Conservation (phyloP, 2,329 filamentous ascomycete species). For the Sclerotinia nivalis region DNA sequence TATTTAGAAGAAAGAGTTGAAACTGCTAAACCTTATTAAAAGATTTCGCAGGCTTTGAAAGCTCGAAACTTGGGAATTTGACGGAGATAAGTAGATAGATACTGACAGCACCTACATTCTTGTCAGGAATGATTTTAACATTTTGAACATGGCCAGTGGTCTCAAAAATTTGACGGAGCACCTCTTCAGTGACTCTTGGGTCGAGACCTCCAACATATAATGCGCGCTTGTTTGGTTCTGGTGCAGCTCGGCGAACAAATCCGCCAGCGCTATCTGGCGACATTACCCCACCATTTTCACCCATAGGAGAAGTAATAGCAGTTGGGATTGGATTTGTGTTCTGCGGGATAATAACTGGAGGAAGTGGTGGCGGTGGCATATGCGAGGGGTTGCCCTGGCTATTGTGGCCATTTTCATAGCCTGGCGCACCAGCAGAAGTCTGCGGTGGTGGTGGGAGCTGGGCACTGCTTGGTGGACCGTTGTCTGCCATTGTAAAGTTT, state of each 20-base stretch:
- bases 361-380: slow-evolving; percentile 87
- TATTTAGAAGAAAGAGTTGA: slow-evolving; percentile 24
- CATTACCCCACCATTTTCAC: slow-evolving; percentile 66
- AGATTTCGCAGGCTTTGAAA: slow-evolving; percentile 31
- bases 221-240: slow-evolving; percentile 97
- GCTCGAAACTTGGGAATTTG: slow-evolving; percentile 27
- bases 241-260: slow-evolving; percentile 85
- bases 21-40: slow-evolving; percentile 32
- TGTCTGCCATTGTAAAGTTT: slow-evolving; percentile 71
- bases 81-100: slow-evolving; percentile 37
- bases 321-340: slow-evolving; percentile 96
- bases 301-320: slow-evolving; percentile 85
- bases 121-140: slow-evolving; percentile 99
- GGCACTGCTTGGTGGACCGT: slow-evolving; percentile 60
- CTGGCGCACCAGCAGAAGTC: slow-evolving; percentile 68
- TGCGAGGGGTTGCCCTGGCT: slow-evolving; percentile 69
- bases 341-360: slow-evolving; percentile 82
- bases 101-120: slow-evolving; percentile 76
- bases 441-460: slow-evolving; percentile 72
- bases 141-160: slow-evolving; percentile 97
- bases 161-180: slow-evolving; percentile 96
- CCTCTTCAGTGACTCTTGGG: slow-evolving; percentile 92
- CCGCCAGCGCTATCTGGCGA: slow-evolving; percentile 81
- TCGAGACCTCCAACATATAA: slow-evolving; percentile 95
- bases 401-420: slow-evolving; percentile 75